Evolutionary conservation across 345 rosid species (phyloP).

Genomic region (Geranium rotundifolium): DNA sequence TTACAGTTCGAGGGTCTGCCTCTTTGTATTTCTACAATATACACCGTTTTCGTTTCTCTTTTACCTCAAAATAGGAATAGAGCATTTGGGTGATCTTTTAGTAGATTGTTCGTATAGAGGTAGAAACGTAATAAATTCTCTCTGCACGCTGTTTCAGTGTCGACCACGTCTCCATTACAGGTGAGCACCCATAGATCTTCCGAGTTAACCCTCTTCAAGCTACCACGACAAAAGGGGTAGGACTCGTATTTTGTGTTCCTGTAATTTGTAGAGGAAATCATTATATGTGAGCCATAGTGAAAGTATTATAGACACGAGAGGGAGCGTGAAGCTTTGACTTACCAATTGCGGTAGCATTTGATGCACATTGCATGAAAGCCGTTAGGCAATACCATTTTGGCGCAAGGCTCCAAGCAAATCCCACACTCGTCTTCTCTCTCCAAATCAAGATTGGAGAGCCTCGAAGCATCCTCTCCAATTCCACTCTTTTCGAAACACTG

Average conservation of each 20-base stretch:
- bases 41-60: conserved; percentile 25
- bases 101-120: conserved; percentile 64
- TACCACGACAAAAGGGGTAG: conserved; percentile 94
- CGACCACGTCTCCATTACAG: conserved; percentile 72
- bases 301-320: not conserved
- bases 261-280: conserved; percentile 11
- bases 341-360: conserved; percentile 95
- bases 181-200: conserved; percentile 97
- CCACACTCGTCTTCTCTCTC: conserved; percentile 97
- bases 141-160: conserved; percentile 46
- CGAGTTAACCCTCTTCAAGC: conserved; percentile 82
- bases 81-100: conserved; percentile 70
- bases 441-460: conserved; percentile 34
- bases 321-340: conserved; percentile 4
- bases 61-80: conserved; percentile 62
- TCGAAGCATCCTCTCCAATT: conserved; percentile 28
- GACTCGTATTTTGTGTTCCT: conserved; percentile 93
- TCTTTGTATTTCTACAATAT: conserved; percentile 28
- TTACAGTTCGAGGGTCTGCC: conserved; percentile 39
- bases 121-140: conserved; percentile 74
- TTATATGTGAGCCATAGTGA: no score
- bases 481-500: conserved; percentile 33
- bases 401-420: conserved; percentile 92
- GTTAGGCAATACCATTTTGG: conserved; percentile 83
- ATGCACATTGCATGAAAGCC: conserved; percentile 97